Percentiles rank a stretch among this genome's conserved stretches.
phyloP scores from a whole-genome alignment of 169 alveolate genomes.

The Plasmodium berghei region DNA sequence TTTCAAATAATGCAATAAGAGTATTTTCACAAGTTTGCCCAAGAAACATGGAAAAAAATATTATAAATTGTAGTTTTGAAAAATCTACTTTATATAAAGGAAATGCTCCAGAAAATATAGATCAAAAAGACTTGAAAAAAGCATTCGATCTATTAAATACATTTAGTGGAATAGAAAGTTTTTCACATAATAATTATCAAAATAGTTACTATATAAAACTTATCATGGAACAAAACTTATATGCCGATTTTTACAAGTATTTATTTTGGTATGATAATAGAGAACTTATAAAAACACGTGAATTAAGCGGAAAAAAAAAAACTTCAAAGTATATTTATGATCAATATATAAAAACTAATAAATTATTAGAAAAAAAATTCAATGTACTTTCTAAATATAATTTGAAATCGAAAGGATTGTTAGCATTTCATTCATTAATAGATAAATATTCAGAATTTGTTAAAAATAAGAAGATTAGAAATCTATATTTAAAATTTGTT shows the following conservation, averaged over 20 bases:
- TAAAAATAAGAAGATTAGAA: slow-evolving; percentile 26
- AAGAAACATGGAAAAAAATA: slow-evolving; percentile 7
- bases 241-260: slow-evolving; percentile 46
- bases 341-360: slow-evolving; percentile 24
- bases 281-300: slow-evolving; percentile 13
- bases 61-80: slow-evolving; percentile 43
- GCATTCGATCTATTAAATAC: slow-evolving; percentile 64
- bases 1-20: slow-evolving; percentile 58
- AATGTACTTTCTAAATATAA: slow-evolving; percentile 23
- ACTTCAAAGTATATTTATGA: slow-evolving; percentile 26
- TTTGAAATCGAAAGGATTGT: slow-evolving; percentile 36
- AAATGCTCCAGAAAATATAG: slow-evolving; percentile 4
- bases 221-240: slow-evolving; percentile 35
- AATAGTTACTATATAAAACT: slow-evolving; percentile 41
- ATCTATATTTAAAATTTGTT: slow-evolving; percentile 19
- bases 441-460: slow-evolving; percentile 32
- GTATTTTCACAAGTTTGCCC: slow-evolving; percentile 75
- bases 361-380: slow-evolving; percentile 17
- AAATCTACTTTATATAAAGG: slow-evolving; percentile 31
- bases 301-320: background rate
- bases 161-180: slow-evolving; percentile 56
- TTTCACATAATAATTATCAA: background rate
- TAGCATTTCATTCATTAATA: slow-evolving; percentile 28
- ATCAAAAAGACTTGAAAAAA: slow-evolving; percentile 49
- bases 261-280: slow-evolving; percentile 58